Evolutionary conservation across 441 rosid genomes (phyloP), one percentile per base, ranked within the genome.

Genomic region (Dalechampia spathulata): DNA sequence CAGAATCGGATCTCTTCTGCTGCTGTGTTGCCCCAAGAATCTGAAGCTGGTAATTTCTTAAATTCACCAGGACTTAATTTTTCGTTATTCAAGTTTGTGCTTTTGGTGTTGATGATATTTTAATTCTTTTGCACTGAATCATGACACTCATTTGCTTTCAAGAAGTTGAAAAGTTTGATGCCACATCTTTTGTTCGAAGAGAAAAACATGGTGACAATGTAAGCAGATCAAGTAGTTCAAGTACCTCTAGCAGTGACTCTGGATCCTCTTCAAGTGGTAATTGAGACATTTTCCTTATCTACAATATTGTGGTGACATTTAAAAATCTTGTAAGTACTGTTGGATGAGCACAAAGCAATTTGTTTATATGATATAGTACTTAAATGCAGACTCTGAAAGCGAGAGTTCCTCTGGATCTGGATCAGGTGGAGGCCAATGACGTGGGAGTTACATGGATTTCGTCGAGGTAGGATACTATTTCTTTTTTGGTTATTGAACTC

Each of bases 241-340:
- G 81, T 44, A 75, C 85, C 71, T 83, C 96, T 42, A 78, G 94
- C 72, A 73, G 84, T 73, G 92, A 72, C 43, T 80, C 96, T 52
- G 85, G 82, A 52, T 89, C 89, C 41, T 81, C 90, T 67, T 81
- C 97, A 46, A 80, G 80, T 75, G 90, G 97, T 92, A 76, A 59
- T 49, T 55, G 42, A 49, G 64, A 45, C 40, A 45, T 60, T 54
- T 54, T 56, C 27, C 40, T 6, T 65, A 8, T 37, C 32, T 60
- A 34, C 42, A 34, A 40, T 39, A 19, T 5, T 53, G 41, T 32
- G 2, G 32, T 17, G 42, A 16, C 23, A 15, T 48, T 15, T 49
- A 49, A 26, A 34, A 2, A 4, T 25, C 44, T 52, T 53, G 55
- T 60, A n/a, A 36, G 55, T n/a, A n/a, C 49, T 6, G 45, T 53